Conservation (phyloP, 805 yeast genomes). For the Isabelozyma gotoi region DNA sequence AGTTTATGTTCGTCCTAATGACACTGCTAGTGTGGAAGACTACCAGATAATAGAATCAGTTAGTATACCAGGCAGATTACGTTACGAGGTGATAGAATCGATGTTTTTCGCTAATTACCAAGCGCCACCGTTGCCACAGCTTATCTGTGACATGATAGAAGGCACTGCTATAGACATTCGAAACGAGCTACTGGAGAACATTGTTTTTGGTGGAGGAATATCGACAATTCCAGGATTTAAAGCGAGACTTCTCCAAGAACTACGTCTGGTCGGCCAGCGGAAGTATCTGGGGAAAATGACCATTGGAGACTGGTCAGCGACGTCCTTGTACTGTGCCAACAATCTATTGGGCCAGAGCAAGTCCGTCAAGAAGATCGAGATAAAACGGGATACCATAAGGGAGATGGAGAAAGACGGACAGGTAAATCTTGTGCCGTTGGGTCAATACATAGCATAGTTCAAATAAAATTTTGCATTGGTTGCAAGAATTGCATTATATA, state of each 20-base stretch:
- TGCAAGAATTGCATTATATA: too few relatives aligned
- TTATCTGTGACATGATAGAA: constrained; percentile 6
- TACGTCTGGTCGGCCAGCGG: constrained; percentile 4
- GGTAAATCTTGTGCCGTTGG: neutral
- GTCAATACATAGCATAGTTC: neutral
- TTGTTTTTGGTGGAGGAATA: constrained; percentile 24
- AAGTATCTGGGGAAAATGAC: constrained; percentile 7
- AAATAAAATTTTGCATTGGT: too few relatives aligned
- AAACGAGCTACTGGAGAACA: constrained; percentile 12
- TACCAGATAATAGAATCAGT: constrained; percentile 1
- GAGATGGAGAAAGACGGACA: constrained; percentile 3
- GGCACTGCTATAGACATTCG: constrained; percentile 19
- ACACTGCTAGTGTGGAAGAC: neutral
- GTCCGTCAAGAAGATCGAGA: constrained; percentile 19
- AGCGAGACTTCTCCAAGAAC: constrained; percentile 11
- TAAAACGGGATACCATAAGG: constrained; percentile 16
- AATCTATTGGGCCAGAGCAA: constrained; percentile 13
- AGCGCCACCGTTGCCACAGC: constrained; percentile 2
- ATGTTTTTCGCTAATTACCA: constrained; percentile 7
- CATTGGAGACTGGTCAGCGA: constrained; percentile 33
- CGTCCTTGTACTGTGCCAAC: constrained; percentile 27
- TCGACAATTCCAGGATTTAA: constrained; percentile 23
- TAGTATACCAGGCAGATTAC: constrained; percentile 9
- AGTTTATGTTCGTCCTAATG: constrained; percentile 7
- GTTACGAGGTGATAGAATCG: constrained; percentile 12